Percentiles rank a stretch among this genome's conserved stretches.
These are phyloP conservation scores for Danielozyma ontarioensis DNA, from an alignment of 805 yeast species.

Conservation along the genomic window DNA sequence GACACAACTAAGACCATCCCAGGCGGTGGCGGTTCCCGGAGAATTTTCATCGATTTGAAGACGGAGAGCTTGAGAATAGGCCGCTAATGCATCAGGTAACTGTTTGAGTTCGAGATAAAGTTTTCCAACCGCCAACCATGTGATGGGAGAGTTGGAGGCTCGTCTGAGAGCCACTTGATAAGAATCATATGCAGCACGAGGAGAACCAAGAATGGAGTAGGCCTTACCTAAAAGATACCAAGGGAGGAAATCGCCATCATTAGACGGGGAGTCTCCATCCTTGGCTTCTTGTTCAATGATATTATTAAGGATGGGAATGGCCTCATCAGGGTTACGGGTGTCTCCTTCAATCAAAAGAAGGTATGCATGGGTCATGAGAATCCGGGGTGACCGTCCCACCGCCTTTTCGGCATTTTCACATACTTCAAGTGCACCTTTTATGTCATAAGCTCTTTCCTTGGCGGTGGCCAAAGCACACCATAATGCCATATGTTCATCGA, in stretches of 20 bases:
- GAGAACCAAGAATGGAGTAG: constrained; percentile 40
- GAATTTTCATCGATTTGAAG: constrained; percentile 44
- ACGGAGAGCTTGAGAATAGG: constrained; percentile 61
- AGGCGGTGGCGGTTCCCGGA: constrained; percentile 49
- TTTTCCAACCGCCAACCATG: constrained; percentile 65
- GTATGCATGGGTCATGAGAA: constrained; percentile 46
- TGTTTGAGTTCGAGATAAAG: constrained; percentile 56
- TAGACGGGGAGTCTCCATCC: constrained; percentile 11
- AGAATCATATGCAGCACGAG: constrained; percentile 49
- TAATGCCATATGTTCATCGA: constrained; percentile 43
- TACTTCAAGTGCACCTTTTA: constrained; percentile 43
- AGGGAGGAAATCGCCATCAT: constrained; percentile 49
- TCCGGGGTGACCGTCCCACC: constrained; percentile 41
- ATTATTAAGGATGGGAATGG: constrained; percentile 31
- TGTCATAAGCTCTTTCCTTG: constrained; percentile 46
- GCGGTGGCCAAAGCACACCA: constrained; percentile 53
- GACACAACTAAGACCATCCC: constrained; percentile 62
- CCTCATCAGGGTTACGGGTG: constrained; percentile 21
- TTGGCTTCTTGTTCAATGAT: constrained; percentile 21
- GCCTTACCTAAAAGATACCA: constrained; percentile 55
- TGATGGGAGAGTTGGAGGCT: constrained; percentile 49
- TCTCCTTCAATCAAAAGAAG: constrained; percentile 33
- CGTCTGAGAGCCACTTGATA: constrained; percentile 51
- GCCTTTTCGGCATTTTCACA: constrained; percentile 45
- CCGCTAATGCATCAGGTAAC: constrained; percentile 60